Evolutionary conservation across 495 filamentous ascomycete species (phyloP), one percentile per base, ranked within the genome.

Genomic region (Trichoderma gamsii): DNA sequence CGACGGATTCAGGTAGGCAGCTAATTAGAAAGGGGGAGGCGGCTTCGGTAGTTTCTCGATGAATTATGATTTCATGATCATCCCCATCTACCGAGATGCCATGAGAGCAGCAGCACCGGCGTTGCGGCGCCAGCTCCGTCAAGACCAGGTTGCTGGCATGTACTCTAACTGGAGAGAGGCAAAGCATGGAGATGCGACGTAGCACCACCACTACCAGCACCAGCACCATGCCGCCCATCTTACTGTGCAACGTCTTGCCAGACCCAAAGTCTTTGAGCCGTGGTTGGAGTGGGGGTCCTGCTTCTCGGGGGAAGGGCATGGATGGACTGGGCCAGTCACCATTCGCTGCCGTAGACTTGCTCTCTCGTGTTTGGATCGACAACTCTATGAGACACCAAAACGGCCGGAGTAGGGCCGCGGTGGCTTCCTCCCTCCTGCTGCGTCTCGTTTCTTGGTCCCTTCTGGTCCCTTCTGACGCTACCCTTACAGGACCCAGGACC

Each of bases 401-500:
- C 63, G 63, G 63, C 65, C 65, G 65, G 65, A 67, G 65, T 67
- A 67, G 44, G 65, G 65, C 65, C 65, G 65, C 44, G 12, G 46
- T 67, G 65, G 65, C 44, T n/a, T 61, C 56, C 56, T 61, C 56
- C 56, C 25, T 18, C 56, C 23, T 56, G 35, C 51, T 56, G 15
- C 27, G 23, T 61, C 56, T 61, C 49, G 49, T 52, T n/a, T 61
- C 35, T 38, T 38, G 5, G 35, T 61, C 6, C 25, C n/a, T 61
- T 27, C 56, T 38, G 5, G 35, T 61, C 6, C 25, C n/a, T 61
- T 27, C 56, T n/a, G 23, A 29, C 56, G n/a, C 23, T 32, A 21
- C 56, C 27, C 23, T 61, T 18, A 15, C 56, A 27, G 11, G n/a
- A 16, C 56, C 56, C 56, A 27, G 11, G n/a, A 16, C 56, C 56